Evolutionary conservation across 1,284 basidiomycete species (phyloP).

Genomic region (Naganishia cerealis): DNA sequence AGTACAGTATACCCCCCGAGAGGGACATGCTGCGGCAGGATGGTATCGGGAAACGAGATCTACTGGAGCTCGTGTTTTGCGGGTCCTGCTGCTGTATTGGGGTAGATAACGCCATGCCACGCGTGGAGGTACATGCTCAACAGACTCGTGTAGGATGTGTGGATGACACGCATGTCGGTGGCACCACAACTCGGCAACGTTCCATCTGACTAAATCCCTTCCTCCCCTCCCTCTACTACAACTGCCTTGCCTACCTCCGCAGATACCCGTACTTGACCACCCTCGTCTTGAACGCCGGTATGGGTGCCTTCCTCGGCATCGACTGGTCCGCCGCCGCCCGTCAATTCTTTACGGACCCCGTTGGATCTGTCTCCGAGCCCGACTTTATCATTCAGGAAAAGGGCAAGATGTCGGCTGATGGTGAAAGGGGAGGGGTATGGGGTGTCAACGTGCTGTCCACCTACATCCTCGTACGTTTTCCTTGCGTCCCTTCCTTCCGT

Average conservation of each 20-base stretch:
- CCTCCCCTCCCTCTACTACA: slow-evolving; percentile 5
- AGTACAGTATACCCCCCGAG: too few species aligned
- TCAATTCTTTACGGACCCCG: slow-evolving; percentile 60
- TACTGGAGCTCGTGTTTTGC: too few species aligned
- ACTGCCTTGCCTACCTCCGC: too few species aligned
- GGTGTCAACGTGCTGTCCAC: slow-evolving; percentile 82
- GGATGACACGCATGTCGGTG: background rate
- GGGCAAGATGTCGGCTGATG: slow-evolving; percentile 64
- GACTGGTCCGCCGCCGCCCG: slow-evolving; percentile 59
- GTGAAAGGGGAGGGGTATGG: slow-evolving; percentile 78
- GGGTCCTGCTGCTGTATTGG: too few species aligned
- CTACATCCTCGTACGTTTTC: slow-evolving; percentile 68
- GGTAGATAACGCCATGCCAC: too few species aligned
- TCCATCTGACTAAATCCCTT: slow-evolving; percentile 8
- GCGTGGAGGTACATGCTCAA: too few species aligned
- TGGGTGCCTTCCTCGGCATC: slow-evolving; percentile 65
- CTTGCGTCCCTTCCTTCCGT: background rate
- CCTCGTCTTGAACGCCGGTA: slow-evolving; percentile 78
- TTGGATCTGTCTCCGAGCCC: slow-evolving; percentile 62
- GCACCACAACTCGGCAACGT: background rate
- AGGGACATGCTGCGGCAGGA: too few species aligned
- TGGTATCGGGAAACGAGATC: too few species aligned
- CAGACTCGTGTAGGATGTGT: too few species aligned
- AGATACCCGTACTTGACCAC: slow-evolving; percentile 82
- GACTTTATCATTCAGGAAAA: slow-evolving; percentile 63